Evolutionary conservation across 768 basidiomycete genomes (phyloP).

Genomic region (Leucosporidium yakuticum): DNA sequence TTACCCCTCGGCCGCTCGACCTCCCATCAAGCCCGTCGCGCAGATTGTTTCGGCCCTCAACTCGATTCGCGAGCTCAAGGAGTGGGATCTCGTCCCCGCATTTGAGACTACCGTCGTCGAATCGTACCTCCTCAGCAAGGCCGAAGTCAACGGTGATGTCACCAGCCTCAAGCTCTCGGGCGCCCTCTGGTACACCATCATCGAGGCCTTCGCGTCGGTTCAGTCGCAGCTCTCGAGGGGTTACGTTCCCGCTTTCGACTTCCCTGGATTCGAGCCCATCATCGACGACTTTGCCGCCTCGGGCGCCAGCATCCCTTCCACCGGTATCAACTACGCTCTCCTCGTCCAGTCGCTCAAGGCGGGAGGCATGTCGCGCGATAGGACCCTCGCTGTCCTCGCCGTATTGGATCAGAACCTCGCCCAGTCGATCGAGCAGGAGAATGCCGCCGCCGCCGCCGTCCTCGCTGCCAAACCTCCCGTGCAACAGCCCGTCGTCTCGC

Average conservation of each 20-base stretch:
- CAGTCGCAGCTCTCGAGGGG: background rate
- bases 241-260: constrained; percentile 2
- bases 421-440: constrained; percentile 6
- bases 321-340: constrained; percentile 9
- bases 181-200: constrained; percentile 25
- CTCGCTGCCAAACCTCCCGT: constrained; percentile 1
- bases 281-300: constrained; percentile 26
- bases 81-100: background rate
- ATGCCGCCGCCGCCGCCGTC: background rate
- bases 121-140: constrained; percentile 12
- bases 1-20: background rate
- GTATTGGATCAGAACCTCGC: constrained; percentile 10
- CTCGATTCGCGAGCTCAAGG: constrained; percentile 12
- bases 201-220: constrained; percentile 24
- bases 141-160: background rate
- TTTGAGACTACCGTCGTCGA: constrained; percentile 15
- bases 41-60: constrained; percentile 10
- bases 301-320: constrained; percentile 22
- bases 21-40: constrained; percentile 2
- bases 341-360: constrained; percentile 13
- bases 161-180: constrained; percentile 3
- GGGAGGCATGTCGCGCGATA: background rate
- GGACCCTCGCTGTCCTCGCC: constrained; percentile 9
- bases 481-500: background rate
- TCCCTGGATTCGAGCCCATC: constrained; percentile 31